Conservation (phyloP, 768 basidiomycete species). For the Calvatia gigantea region DNA sequence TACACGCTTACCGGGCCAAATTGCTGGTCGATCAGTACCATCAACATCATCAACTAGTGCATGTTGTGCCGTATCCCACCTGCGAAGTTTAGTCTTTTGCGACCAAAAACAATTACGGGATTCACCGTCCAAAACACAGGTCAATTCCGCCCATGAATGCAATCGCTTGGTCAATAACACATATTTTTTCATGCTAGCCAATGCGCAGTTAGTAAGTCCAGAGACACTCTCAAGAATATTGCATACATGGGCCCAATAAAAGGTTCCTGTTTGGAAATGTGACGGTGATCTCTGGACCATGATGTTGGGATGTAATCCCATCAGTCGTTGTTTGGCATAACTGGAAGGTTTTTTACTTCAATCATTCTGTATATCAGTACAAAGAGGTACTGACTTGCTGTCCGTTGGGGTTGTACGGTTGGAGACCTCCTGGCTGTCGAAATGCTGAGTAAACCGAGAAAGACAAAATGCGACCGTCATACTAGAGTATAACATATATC, state of each 20-base stretch:
- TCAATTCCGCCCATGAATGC: constrained; percentile 99
- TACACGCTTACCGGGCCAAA: constrained; percentile 75
- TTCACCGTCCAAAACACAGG: constrained; percentile 82
- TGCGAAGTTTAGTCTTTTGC: constrained; percentile 21
- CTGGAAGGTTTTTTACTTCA: constrained; percentile 25
- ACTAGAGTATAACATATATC: constrained; percentile 95
- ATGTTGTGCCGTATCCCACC: constrained; percentile 98
- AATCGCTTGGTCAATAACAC: constrained; percentile 95
- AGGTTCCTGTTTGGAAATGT: constrained; percentile 95
- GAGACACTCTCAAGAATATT: not conserved
- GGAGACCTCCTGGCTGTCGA: constrained; percentile 85
- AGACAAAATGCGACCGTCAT: constrained; percentile 22
- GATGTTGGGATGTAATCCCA: constrained; percentile 83
- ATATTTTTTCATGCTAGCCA: constrained; percentile 90
- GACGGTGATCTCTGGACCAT: constrained; percentile 97
- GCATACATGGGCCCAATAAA: constrained; percentile 97
- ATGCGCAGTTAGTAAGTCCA: not conserved
- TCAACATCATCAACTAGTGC: constrained; percentile 82
- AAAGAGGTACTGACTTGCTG: constrained; percentile 63
- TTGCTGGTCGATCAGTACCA: constrained; percentile 54
- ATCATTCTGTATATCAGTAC: not conserved
- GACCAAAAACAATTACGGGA: not conserved
- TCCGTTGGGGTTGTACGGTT: constrained; percentile 92
- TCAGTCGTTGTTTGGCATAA: constrained; percentile 84
- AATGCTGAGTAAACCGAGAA: constrained; percentile 8